Evolutionary conservation across 352 stramenopile genomes (phyloP).

Genomic region (Phytopythium helicoides): DNA sequence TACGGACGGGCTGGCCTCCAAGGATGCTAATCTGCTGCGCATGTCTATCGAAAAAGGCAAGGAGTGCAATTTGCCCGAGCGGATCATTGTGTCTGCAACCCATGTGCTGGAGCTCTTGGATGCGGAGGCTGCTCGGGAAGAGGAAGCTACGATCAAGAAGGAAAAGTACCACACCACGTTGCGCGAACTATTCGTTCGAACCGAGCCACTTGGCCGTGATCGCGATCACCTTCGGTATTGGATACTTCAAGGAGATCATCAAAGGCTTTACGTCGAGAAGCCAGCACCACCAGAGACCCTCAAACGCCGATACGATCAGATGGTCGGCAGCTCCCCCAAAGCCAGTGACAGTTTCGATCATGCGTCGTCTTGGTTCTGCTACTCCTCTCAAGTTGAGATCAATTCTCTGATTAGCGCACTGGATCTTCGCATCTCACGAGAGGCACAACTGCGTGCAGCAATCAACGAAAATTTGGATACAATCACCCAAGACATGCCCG

Average conservation of each 20-base stretch:
- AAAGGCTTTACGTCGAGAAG: conserved; percentile 70
- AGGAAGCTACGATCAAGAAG: conserved; percentile 61
- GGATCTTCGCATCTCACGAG: conserved; percentile 42
- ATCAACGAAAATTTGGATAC: conserved; percentile 65
- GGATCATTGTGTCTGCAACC: conserved; percentile 65
- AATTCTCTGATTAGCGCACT: conserved; percentile 56
- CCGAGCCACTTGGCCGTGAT: conserved; percentile 71
- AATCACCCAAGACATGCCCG: conserved; percentile 60
- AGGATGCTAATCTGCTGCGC: conserved; percentile 51
- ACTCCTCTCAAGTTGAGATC: conserved; percentile 61
- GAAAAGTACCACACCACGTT: conserved; percentile 60
- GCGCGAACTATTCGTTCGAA: conserved; percentile 68
- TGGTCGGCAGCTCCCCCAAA: conserved; percentile 25
- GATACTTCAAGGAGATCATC: conserved; percentile 65
- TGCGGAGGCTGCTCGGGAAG: conserved; percentile 57
- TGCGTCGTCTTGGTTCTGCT: conserved; percentile 54
- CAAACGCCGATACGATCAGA: conserved; percentile 42
- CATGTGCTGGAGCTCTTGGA: conserved; percentile 81
- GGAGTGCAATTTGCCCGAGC: conserved; percentile 58
- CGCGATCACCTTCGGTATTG: conserved; percentile 61
- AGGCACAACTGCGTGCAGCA: conserved; percentile 42
- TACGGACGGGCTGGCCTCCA: conserved; percentile 56
- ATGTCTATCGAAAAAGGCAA: conserved; percentile 68
- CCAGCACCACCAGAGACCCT: conserved; percentile 38
- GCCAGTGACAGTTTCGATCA: conserved; percentile 14